phyloP scores from a whole-genome alignment of 2,329 filamentous ascomycete species.

The Exutisphaerella laricina region DNA sequence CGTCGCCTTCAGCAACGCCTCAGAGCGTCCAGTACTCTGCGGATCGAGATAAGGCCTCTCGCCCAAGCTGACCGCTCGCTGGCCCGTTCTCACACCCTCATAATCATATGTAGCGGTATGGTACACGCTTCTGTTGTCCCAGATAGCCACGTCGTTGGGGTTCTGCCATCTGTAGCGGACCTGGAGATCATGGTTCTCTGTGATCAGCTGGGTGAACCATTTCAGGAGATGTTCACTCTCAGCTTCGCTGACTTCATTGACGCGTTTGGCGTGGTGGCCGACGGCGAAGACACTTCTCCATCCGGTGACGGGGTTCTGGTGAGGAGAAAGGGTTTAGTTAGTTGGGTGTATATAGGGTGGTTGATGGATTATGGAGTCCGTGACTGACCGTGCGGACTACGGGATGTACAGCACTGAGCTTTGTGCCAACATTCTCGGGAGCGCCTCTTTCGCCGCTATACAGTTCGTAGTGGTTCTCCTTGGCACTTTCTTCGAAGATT shows the following conservation, averaged over 20 bases:
- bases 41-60: slow-evolving; percentile 53
- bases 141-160: slow-evolving; percentile 51
- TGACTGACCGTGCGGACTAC: slow-evolving; percentile 52
- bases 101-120: slow-evolving; percentile 62
- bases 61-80: slow-evolving; percentile 52
- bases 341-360: too few species aligned
- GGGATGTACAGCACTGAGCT: slow-evolving; percentile 37
- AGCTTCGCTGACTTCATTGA: slow-evolving; percentile 45
- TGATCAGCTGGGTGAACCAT: slow-evolving; percentile 33
- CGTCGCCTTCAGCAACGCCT: too few species aligned
- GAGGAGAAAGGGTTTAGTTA: too few species aligned
- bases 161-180: slow-evolving; percentile 47
- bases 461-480: slow-evolving; percentile 14
- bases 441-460: slow-evolving; percentile 21
- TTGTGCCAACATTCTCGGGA: slow-evolving; percentile 22
- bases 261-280: slow-evolving; percentile 52
- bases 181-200: slow-evolving; percentile 48
- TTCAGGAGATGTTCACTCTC: slow-evolving; percentile 22
- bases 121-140: slow-evolving; percentile 59
- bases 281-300: slow-evolving; percentile 58
- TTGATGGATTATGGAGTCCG: too few species aligned
- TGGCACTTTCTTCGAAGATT: slow-evolving; percentile 31
- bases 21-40: slow-evolving; percentile 41
- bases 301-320: slow-evolving; percentile 57
- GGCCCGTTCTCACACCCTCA: slow-evolving; percentile 47